Conservation (phyloP, 148 eudicot species). For the Rhododendron ovatum region DNA sequence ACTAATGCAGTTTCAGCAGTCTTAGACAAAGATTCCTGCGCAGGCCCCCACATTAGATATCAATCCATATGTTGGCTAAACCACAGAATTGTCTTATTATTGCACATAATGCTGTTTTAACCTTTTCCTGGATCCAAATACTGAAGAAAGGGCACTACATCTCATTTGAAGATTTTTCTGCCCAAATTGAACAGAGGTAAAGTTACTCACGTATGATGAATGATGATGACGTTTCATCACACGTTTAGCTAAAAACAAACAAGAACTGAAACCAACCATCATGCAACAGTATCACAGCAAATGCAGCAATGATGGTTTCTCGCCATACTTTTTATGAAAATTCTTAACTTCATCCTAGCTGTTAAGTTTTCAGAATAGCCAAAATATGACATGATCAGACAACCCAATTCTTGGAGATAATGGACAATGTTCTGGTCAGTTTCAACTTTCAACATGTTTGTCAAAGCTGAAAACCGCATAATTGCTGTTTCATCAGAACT, state of each 20-base stretch:
- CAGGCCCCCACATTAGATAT: slow-evolving; percentile 6
- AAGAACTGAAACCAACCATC: not conserved
- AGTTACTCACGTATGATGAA: not conserved
- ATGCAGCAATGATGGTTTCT: not conserved
- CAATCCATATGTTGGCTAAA: not conserved
- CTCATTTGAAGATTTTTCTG: not conserved
- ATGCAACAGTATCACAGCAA: not conserved
- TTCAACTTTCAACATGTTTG: not conserved
- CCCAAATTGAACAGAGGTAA: not conserved
- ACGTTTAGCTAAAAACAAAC: not conserved
- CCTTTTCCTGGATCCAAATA: not conserved
- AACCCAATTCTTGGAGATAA: not conserved
- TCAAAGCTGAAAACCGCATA: not conserved
- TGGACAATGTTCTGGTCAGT: not conserved
- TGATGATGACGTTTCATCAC: not conserved
- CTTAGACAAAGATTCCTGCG: slow-evolving; percentile 65
- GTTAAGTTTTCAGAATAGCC: not conserved
- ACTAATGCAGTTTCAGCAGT: slow-evolving; percentile 67
- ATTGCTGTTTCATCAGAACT: not conserved
- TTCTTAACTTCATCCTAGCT: not conserved
- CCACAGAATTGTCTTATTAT: not conserved
- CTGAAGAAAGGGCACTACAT: not conserved
- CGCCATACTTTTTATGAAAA: not conserved
- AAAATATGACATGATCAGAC: not conserved
- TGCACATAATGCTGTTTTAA: not conserved